phyloP scores from a whole-genome alignment of 129 eudicot species.

The Kitagawia praeruptora region DNA sequence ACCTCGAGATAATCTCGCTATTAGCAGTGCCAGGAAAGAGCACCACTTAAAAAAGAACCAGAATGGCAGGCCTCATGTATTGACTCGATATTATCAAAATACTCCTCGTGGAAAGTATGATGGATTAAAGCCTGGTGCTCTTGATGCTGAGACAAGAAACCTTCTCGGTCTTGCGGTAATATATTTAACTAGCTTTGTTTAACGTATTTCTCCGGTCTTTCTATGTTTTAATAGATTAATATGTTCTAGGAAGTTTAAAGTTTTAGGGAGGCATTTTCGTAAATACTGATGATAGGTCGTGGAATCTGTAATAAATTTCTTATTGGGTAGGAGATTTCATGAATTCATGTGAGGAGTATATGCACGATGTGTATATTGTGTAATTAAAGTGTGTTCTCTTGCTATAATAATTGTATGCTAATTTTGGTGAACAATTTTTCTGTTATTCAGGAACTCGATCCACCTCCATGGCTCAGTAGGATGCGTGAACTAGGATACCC shows the following conservation, averaged over 20 bases:
- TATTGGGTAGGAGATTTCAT: neutral
- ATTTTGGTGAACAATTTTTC: neutral
- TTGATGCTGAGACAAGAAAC: constrained; percentile 62
- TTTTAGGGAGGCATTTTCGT: neutral
- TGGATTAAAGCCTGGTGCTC: constrained; percentile 74
- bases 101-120: constrained; percentile 82
- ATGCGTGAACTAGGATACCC: constrained; percentile 97
- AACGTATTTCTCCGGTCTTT: neutral
- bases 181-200: neutral
- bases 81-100: constrained; percentile 69
- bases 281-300: neutral
- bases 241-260: neutral
- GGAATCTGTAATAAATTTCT: neutral
- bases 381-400: neutral
- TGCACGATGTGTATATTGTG: neutral
- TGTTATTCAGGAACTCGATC: constrained; percentile 70
- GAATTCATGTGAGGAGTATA: neutral
- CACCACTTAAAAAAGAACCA: constrained; percentile 57
- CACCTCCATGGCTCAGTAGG: constrained; percentile 96
- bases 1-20: constrained; percentile 77
- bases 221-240: neutral
- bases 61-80: constrained; percentile 48
- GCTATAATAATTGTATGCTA: neutral
- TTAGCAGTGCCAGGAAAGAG: constrained; percentile 69
- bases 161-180: constrained; percentile 78